phyloP scores from a whole-genome alignment of 1,139 yeast species.

The Sugiyamaella castrensis region DNA sequence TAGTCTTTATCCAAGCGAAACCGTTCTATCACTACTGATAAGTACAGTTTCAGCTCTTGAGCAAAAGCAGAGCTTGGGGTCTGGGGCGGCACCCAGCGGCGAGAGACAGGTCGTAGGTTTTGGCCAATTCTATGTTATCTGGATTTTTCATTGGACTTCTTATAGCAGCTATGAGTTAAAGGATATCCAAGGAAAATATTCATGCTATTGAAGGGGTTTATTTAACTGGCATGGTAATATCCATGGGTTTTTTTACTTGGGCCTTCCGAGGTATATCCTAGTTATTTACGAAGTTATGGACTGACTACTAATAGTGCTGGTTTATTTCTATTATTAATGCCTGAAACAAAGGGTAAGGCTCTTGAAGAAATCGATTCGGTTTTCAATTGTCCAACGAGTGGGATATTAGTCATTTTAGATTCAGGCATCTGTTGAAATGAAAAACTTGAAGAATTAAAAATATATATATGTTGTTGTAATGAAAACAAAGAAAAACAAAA shows the following conservation, averaged over 20 bases:
- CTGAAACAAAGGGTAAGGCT: conserved; percentile 72
- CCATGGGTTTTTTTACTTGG: conserved; percentile 63
- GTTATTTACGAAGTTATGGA: conserved; percentile 48
- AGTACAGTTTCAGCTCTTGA: too few relatives aligned
- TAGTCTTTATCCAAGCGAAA: too few relatives aligned
- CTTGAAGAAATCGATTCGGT: conserved; percentile 67
- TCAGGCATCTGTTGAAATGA: conserved; percentile 9
- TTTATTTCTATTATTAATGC: conserved; percentile 54
- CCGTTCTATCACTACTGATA: too few relatives aligned
- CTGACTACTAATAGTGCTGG: conserved; percentile 53
- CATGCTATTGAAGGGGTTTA: conserved; percentile 55
- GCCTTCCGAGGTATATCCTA: conserved; percentile 59
- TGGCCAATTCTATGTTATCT: conserved; percentile 42
- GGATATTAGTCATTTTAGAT: conserved; percentile 16
- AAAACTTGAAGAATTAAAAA: neutral
- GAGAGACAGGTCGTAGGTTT: conserved; percentile 54
- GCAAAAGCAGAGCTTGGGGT: too few relatives aligned
- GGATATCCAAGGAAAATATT: conserved; percentile 39
- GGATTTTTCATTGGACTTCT: conserved; percentile 57
- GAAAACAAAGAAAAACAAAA: too few relatives aligned
- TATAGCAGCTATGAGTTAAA: conserved; percentile 56
- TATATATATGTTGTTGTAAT: neutral
- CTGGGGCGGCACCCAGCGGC: too few relatives aligned
- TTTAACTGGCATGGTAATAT: conserved; percentile 53
- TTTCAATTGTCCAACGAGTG: conserved; percentile 30